Evolutionary conservation across 139 green algal genomes (phyloP).

Genomic region (Chlamydomonas incerta): DNA sequence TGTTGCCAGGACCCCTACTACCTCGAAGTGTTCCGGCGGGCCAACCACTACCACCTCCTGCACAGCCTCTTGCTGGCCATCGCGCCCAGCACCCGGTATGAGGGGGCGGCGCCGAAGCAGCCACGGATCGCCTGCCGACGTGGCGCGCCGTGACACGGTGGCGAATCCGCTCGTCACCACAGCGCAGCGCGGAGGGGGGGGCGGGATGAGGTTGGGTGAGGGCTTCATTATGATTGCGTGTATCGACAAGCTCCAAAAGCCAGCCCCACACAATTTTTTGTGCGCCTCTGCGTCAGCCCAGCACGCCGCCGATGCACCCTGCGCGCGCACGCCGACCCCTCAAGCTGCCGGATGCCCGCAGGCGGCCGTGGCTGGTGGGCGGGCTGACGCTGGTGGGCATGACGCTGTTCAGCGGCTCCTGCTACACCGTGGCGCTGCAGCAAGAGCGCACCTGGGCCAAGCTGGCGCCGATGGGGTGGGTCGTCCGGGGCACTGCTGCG

Average conservation of each 20-base stretch:
- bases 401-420: constrained; percentile 28
- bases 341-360: neutral
- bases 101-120: too few relatives aligned
- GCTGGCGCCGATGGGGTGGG: constrained; percentile 7
- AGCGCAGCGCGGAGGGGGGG: neutral
- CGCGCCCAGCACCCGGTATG: constrained; percentile 23
- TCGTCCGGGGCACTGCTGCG: neutral
- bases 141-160: neutral
- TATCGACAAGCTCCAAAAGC: too few relatives aligned
- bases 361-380: constrained; percentile 36
- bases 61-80: constrained; percentile 36
- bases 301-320: too few relatives aligned
- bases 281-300: too few relatives aligned
- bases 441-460: constrained; percentile 21
- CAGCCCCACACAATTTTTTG: too few relatives aligned
- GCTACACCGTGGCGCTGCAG: constrained; percentile 38
- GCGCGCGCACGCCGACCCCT: too few relatives aligned
- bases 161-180: neutral
- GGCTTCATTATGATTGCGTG: too few relatives aligned
- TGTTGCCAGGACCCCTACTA: constrained; percentile 29
- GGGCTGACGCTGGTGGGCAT: constrained; percentile 19
- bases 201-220: neutral
- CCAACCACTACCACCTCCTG: constrained; percentile 39
- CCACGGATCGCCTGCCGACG: neutral
- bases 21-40: constrained; percentile 17